Base-by-base conservation (phyloP, 2,329 filamentous ascomycete genomes). In the Sordariomycetes sp. region DNA sequence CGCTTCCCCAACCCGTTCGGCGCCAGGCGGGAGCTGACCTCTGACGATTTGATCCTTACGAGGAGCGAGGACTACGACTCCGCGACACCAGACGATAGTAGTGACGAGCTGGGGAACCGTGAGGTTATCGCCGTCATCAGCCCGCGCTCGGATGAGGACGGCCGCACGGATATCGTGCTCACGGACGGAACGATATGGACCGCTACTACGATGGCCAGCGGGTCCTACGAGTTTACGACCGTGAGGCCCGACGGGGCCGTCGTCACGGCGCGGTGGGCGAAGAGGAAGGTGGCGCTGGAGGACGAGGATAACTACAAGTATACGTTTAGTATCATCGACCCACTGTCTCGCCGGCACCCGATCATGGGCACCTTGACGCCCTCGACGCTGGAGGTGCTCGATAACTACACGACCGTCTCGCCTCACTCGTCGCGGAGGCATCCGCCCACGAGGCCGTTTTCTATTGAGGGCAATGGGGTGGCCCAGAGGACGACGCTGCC, bases 241-340 rank as follows among this genome's bases (percentile, higher is more conserved):
- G 8, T 50, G 7, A n/a, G 46, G 3, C 46, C 46, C 20, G 46
- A 79, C 60, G 87, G 87, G 2, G 72, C 77, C 28, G 76, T 74
- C 0, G 77, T 77, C 28, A 88, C 81, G 12, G 86, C 83, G 20
- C 78, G 88, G 55, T 93, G 89, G 89, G 85, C 89, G 16, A 81
- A 78, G 58, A 78, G 74, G 3, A 61, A 68, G 3, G 63, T 65
- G 1, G 62, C 70, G 2, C 61, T 66, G 1, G 80, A 82, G 53
- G 57, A 58, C 10, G 61, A 60, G 25, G 51, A 59, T 14, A 25
- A 59, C 7, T 74, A 71, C 59, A 84, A 82, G 66, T 92, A 86
- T 73, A 89, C 83, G 10, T 93, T 93, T 68, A 90, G 87, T 72
- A 82, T 90, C 61, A 85, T 93, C 64, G 82, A 88, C 63, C 82